These are phyloP conservation scores for Wickerhamomyces hampshirensis DNA, from an alignment of 805 yeast genomes.

Conservation along the genomic window DNA sequence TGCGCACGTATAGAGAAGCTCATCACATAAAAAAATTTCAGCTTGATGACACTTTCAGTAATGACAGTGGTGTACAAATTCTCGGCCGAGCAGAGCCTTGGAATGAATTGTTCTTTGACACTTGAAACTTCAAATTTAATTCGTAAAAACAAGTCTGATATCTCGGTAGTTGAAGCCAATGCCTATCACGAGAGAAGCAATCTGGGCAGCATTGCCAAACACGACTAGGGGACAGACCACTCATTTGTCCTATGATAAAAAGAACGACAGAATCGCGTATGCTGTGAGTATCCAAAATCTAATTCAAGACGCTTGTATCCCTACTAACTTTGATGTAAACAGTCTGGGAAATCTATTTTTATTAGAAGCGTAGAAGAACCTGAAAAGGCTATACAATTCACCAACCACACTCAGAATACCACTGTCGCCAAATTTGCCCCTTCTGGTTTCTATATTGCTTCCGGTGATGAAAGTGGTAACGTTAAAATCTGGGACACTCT, in stretches of 20 bases:
- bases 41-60: too few relatives aligned
- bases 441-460: constrained; percentile 83
- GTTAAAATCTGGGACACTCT: constrained; percentile 84
- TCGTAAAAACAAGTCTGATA: not conserved
- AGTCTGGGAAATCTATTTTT: constrained; percentile 72
- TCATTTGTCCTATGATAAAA: constrained; percentile 69
- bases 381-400: constrained; percentile 55
- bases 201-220: constrained; percentile 74
- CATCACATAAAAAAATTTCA: constrained; percentile 2
- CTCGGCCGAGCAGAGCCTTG: too few relatives aligned
- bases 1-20: not conserved
- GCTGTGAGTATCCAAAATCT: constrained; percentile 31
- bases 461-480: constrained; percentile 88
- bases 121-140: not conserved
- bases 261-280: constrained; percentile 69
- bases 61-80: too few relatives aligned
- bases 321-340: constrained; percentile 1
- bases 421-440: constrained; percentile 88
- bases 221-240: constrained; percentile 69
- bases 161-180: constrained; percentile 10
- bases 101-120: too few relatives aligned
- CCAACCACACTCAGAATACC: constrained; percentile 63
- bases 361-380: constrained; percentile 62
- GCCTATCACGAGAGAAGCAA: constrained; percentile 25
- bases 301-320: not conserved